Evolutionary conservation across 106 monocot genomes (phyloP), one percentile per base, ranked within the genome.

Genomic region (Vanilla planifolia): DNA sequence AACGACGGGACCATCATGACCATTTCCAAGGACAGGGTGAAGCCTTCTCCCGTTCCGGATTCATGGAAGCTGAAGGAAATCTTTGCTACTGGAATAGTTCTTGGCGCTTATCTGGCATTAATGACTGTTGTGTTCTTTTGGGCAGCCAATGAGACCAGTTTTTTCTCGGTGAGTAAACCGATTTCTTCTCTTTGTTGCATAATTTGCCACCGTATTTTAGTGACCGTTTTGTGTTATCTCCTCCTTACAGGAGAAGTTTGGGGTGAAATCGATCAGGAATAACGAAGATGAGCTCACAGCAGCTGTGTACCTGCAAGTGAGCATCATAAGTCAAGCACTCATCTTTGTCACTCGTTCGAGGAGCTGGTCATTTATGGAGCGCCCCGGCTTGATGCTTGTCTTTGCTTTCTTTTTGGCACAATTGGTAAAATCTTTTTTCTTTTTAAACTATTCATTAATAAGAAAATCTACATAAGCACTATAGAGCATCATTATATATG

Each of bases 1-100:
- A 80, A 80, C 25, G 79, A 80, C 47, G 79, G 79, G 34, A 80
- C 82, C 42, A 83, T 83, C 70, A 83, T 83, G 83, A 83, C 83
- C 33, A 83, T 83, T 30, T 74, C 78, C 14, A 83, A 83, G 58
- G 83, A 83, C 56, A 73, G 75, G 27, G 83, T 83, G 37, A 75
- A 75, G 67, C 83, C 83, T 5, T 83, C 82, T 3, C 78, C 78
- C 1, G 1, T 73, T 55, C 78, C 78, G 1, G 78, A 78, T 52
- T 67, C 73, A 0, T 78, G 78, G 78, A 72, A 73, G 63, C 73
- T 78, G 0, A 51, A 25, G 32, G 78, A 78, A 63, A 79, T 79
- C 24, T 79, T 79, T 53, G 73, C 79, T 22, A 79, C 79, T 5
- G 79, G 79, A 25, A 20, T 79, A 6, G 73, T 79, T 4, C 73